A percentile compares a stretch with the other conserved stretches of the same genome.
Evolutionary conservation across 2,329 filamentous ascomycete genomes (phyloP).

Genomic region (Zymoseptoria tritici): DNA sequence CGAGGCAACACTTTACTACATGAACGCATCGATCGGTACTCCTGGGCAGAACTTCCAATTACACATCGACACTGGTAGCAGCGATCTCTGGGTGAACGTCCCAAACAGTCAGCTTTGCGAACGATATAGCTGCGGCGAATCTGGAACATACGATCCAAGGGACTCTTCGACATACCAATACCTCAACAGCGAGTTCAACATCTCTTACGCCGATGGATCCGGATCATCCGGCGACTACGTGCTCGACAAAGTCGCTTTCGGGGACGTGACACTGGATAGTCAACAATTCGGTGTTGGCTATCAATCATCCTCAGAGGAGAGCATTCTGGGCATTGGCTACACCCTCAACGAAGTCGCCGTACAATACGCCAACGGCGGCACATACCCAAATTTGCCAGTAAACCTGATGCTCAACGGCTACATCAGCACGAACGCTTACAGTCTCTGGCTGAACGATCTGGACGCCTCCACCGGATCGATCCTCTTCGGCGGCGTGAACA

Average conservation of each 20-base stretch:
- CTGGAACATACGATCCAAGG: conserved; percentile 63
- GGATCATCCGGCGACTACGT: conserved; percentile 73
- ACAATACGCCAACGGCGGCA: conserved; percentile 43
- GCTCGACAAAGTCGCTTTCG: conserved; percentile 61
- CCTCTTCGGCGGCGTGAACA: conserved; percentile 75
- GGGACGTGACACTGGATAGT: conserved; percentile 43
- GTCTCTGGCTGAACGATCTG: conserved; percentile 55
- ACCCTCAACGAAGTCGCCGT: conserved; percentile 68
- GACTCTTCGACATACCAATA: conserved; percentile 69
- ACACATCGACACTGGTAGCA: conserved; percentile 56
- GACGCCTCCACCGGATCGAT: conserved; percentile 61
- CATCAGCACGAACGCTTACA: conserved; percentile 60
- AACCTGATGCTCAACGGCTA: conserved; percentile 55
- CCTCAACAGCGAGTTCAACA: conserved; percentile 72
- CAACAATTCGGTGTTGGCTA: conserved; percentile 73
- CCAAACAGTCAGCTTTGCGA: conserved; percentile 53
- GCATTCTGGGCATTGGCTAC: conserved; percentile 83
- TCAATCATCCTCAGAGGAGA: conserved; percentile 50
- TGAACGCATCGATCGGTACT: conserved; percentile 51
- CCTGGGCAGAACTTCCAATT: conserved; percentile 48
- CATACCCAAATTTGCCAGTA: conserved; percentile 57
- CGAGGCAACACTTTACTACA: conserved; percentile 53
- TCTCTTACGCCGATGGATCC: conserved; percentile 77
- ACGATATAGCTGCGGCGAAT: conserved; percentile 47
- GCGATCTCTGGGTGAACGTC: conserved; percentile 61